Evolutionary conservation across 75 land plant species (phyloP).

Genomic region (Cryptomeria japonica): DNA sequence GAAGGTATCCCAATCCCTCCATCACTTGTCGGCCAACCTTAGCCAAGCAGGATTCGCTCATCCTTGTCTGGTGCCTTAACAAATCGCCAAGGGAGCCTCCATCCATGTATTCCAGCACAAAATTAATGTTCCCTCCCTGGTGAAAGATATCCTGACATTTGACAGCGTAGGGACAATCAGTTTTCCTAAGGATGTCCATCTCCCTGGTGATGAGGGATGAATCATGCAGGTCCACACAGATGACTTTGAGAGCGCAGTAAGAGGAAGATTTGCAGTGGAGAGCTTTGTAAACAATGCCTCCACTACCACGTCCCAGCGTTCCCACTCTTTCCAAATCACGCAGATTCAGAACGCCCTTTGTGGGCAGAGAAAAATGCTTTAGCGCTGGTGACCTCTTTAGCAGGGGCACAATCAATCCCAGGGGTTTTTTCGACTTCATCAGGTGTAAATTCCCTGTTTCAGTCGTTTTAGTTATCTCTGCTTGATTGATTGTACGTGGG

Average conservation of each 20-base stretch:
- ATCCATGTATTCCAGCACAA: conserved; percentile 4
- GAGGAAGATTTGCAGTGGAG: conserved; percentile 28
- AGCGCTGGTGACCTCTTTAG: too few relatives aligned
- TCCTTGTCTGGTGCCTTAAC: conserved; percentile 13
- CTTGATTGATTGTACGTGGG: too few relatives aligned
- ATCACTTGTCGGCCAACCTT: background rate
- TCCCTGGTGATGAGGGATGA: conserved; percentile 34
- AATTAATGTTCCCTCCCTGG: conserved; percentile 26
- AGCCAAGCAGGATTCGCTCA: conserved; percentile 30
- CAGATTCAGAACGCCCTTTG: conserved; percentile 19
- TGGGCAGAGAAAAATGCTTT: conserved; percentile 5
- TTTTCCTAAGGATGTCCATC: conserved; percentile 42
- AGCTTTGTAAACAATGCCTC: conserved; percentile 73
- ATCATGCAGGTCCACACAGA: conserved; percentile 31
- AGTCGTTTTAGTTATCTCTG: too few relatives aligned
- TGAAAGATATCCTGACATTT: conserved; percentile 40
- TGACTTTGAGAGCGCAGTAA: conserved; percentile 46
- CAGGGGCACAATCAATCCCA: conserved; percentile 16
- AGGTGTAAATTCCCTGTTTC: too few relatives aligned
- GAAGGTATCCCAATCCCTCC: too few relatives aligned
- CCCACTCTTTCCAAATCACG: conserved; percentile 30
- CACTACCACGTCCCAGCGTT: conserved; percentile 59
- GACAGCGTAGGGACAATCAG: conserved; percentile 45
- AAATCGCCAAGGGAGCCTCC: background rate
- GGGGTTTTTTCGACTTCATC: background rate